Evolutionary conservation across 345 rosid species (phyloP).

Genomic region (Gossypium rotundifolium): DNA sequence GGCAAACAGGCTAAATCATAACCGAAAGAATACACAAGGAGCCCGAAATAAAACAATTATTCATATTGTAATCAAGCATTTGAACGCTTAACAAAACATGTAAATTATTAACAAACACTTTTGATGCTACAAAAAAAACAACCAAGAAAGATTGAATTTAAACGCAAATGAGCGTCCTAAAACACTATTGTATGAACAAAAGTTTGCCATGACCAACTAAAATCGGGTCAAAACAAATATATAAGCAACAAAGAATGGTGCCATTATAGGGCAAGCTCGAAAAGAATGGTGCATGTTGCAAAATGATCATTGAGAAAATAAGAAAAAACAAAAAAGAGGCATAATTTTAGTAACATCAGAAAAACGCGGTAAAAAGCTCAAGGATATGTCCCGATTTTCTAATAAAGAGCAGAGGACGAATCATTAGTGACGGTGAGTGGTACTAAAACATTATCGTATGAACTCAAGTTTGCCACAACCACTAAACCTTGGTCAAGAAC

Average conservation of each 20-base stretch:
- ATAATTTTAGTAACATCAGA: not conserved
- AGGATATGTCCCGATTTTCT: too few relatives aligned
- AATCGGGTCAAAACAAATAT: not conserved
- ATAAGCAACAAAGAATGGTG: not conserved
- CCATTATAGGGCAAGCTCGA: too few relatives aligned
- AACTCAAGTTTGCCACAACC: too few relatives aligned
- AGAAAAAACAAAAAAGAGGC: not conserved
- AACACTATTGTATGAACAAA: not conserved
- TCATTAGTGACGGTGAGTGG: too few relatives aligned
- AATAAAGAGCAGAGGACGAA: too few relatives aligned
- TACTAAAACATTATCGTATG: too few relatives aligned
- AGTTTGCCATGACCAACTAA: not conserved
- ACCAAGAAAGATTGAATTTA: not conserved
- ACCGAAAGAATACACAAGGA: conserved; percentile 13
- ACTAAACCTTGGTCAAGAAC: too few relatives aligned
- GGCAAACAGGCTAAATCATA: conserved; percentile 22
- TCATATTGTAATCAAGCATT: conserved; percentile 6
- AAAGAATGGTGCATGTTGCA: not conserved
- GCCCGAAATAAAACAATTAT: conserved; percentile 16
- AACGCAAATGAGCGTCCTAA: not conserved
- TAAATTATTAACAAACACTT: not conserved
- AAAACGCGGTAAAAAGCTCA: too few relatives aligned
- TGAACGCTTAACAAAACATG: conserved; percentile 1
- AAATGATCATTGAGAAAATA: not conserved
- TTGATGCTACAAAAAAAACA: not conserved